phyloP scores from a whole-genome alignment of 2,329 filamentous ascomycete genomes.

The Claviceps paspali region DNA sequence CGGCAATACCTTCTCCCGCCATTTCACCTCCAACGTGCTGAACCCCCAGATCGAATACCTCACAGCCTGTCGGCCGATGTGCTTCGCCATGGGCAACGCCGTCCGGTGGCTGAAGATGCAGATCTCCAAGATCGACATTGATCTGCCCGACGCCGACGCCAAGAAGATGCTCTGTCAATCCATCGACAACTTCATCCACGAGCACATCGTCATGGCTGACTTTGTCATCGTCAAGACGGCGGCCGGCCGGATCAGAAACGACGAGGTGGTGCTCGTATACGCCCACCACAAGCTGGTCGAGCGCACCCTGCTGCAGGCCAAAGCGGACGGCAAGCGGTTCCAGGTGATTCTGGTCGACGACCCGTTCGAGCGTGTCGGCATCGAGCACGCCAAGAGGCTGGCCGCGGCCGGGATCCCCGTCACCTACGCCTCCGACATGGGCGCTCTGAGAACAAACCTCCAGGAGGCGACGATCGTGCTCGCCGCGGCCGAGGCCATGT shows the following conservation, averaged over 20 bases:
- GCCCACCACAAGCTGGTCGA: slow-evolving; percentile 78
- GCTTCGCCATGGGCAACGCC: slow-evolving; percentile 92
- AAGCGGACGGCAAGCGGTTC: slow-evolving; percentile 56
- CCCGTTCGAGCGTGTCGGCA: slow-evolving; percentile 35
- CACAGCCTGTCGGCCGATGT: slow-evolving; percentile 85
- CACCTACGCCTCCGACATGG: slow-evolving; percentile 63
- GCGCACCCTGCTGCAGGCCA: slow-evolving; percentile 61
- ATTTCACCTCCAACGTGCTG: slow-evolving; percentile 80
- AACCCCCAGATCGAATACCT: slow-evolving; percentile 94
- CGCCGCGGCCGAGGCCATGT: slow-evolving; percentile 86
- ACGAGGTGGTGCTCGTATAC: slow-evolving; percentile 75
- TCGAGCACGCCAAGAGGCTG: slow-evolving; percentile 53
- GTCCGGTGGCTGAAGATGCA: slow-evolving; percentile 89
- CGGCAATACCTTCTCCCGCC: slow-evolving; percentile 70
- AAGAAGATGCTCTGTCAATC: slow-evolving; percentile 63
- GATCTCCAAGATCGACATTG: slow-evolving; percentile 80
- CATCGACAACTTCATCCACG: slow-evolving; percentile 81
- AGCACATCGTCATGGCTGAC: slow-evolving; percentile 78
- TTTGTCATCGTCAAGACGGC: slow-evolving; percentile 70
- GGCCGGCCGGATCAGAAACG: slow-evolving; percentile 58
- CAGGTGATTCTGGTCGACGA: slow-evolving; percentile 73
- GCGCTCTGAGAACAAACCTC: slow-evolving; percentile 61
- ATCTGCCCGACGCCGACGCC: slow-evolving; percentile 64
- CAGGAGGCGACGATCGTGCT: slow-evolving; percentile 56
- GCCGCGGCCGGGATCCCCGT: slow-evolving; percentile 55